Percentiles rank a stretch among this genome's conserved stretches.
These are phyloP conservation scores for Calycina marina DNA, from an alignment of 2,329 filamentous ascomycete genomes.

Conservation along the genomic window DNA sequence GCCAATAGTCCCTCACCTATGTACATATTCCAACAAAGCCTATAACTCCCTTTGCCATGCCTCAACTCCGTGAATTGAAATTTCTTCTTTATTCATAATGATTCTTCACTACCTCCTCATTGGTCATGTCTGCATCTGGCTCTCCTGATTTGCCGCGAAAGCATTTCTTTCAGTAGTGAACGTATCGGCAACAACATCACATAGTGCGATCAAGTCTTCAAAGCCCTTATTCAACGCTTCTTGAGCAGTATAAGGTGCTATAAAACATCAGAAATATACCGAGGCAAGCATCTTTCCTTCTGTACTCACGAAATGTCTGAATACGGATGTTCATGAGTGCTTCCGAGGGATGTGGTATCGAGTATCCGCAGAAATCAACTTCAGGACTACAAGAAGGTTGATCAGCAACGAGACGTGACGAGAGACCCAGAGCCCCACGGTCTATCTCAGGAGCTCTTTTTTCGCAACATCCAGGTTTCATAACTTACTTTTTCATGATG, in stretches of 20 bases:
- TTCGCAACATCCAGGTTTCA: too few relatives aligned
- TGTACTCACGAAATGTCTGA: constrained; percentile 92
- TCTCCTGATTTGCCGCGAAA: neutral
- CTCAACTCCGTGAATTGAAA: constrained; percentile 12
- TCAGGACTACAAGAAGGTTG: constrained; percentile 51
- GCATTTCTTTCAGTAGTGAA: constrained; percentile 55
- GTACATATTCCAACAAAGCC: constrained; percentile 22
- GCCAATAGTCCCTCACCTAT: constrained; percentile 14
- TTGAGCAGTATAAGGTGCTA: constrained; percentile 66
- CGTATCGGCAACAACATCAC: constrained; percentile 85
- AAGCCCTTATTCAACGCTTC: constrained; percentile 85
- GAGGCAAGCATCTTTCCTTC: constrained; percentile 34
- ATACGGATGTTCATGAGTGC: constrained; percentile 94
- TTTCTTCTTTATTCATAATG: constrained; percentile 1
- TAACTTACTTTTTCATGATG: constrained; percentile 96
- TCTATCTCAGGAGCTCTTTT: too few relatives aligned
- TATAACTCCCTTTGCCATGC: constrained; percentile 8
- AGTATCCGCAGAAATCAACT: constrained; percentile 96
- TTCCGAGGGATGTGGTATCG: constrained; percentile 93
- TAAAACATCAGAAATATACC: constrained; percentile 7
- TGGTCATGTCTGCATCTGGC: neutral
- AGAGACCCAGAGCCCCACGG: too few relatives aligned
- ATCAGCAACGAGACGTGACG: too few relatives aligned
- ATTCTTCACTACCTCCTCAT: constrained; percentile 2
- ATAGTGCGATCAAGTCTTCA: constrained; percentile 76